Evolutionary conservation across 129 eudicot species (phyloP), one percentile per base, ranked within the genome.

Genomic region (Erigeron canadensis): DNA sequence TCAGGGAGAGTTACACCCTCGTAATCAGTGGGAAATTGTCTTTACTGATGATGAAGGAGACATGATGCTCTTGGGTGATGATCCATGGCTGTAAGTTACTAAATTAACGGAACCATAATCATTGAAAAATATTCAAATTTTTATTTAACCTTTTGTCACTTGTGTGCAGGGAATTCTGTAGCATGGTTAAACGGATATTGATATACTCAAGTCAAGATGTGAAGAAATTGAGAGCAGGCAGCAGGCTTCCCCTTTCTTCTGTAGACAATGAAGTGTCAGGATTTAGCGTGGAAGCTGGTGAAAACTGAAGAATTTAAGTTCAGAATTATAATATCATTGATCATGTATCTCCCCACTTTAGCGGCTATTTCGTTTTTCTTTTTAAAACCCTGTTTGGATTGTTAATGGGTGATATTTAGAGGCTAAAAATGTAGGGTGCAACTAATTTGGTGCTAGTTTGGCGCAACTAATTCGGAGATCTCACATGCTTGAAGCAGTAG

Each of bases 1-100:
- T 5, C 84, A 80, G 48, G 98, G 97, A 60, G 87, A 87, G 63
- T 81, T 94, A 17, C 81, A 58, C 67, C 84, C 89, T 17, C 80
- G 97, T 39, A 79, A 84, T 66, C 87, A 89, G 60, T 94, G 96
- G 97, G 97, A 90, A 51, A 81, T 94, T 40, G 85, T 94, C 16
- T 78, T 78, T 50, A 71, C 82, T 13, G 82, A 78, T 46, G 82
- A 78, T 58, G 82, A 78, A 71, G 82, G 82, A 63, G 81, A 78
- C 68, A 78, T 72, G 82, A 78, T 78, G 82, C 78, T 78, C 28
- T 15, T 78, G 82, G 82, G 82, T 16, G 82, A 78, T 11, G 68
- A 78, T 78, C 82, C 82, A n/a, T 78, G 82, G 82, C 68, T 16
- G 82, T 78, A 78, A 64, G 78, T 78, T 9, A 44, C 70, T 19